Percentiles rank a stretch among this genome's conserved stretches.
phyloP scores from a whole-genome alignment of 768 basidiomycete genomes.

The Suillus variegatus region DNA sequence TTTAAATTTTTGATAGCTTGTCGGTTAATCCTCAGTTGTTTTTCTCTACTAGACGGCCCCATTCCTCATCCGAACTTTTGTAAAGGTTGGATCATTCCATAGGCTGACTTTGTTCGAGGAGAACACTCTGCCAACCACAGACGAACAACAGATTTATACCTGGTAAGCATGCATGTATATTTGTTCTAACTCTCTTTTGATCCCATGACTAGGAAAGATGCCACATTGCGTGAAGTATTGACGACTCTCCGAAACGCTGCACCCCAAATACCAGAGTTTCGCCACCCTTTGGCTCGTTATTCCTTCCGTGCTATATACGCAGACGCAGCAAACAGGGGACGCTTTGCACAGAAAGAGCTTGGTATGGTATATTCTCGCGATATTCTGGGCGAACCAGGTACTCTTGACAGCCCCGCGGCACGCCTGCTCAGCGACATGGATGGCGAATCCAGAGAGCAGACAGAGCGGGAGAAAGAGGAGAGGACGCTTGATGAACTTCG shows the following conservation, averaged over 20 bases:
- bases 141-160: slow-evolving; percentile 82
- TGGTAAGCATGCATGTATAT: slow-evolving; percentile 48
- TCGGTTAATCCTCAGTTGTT: slow-evolving; percentile 4
- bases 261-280: slow-evolving; percentile 68
- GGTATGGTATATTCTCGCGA: slow-evolving; percentile 83
- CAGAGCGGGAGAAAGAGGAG: slow-evolving; percentile 58
- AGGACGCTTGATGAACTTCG: slow-evolving; percentile 77
- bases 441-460: slow-evolving; percentile 31
- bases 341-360: slow-evolving; percentile 75
- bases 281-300: slow-evolving; percentile 81
- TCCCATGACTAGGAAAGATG: slow-evolving; percentile 64
- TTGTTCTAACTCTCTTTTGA: neutral
- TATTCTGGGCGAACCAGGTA: slow-evolving; percentile 78
- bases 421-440: slow-evolving; percentile 57
- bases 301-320: slow-evolving; percentile 81
- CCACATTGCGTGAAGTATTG: slow-evolving; percentile 76
- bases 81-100: slow-evolving; percentile 82
- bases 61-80: slow-evolving; percentile 80
- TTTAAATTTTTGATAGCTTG: neutral
- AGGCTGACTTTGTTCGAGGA: slow-evolving; percentile 76
- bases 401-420: slow-evolving; percentile 55
- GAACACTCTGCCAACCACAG: slow-evolving; percentile 70
- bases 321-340: slow-evolving; percentile 70
- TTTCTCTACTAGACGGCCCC: slow-evolving; percentile 59
- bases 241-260: slow-evolving; percentile 75